A percentile compares a stretch with the other conserved stretches of the same genome.
phyloP scores from a whole-genome alignment of 805 yeast genomes.

The Candida ovalis region DNA sequence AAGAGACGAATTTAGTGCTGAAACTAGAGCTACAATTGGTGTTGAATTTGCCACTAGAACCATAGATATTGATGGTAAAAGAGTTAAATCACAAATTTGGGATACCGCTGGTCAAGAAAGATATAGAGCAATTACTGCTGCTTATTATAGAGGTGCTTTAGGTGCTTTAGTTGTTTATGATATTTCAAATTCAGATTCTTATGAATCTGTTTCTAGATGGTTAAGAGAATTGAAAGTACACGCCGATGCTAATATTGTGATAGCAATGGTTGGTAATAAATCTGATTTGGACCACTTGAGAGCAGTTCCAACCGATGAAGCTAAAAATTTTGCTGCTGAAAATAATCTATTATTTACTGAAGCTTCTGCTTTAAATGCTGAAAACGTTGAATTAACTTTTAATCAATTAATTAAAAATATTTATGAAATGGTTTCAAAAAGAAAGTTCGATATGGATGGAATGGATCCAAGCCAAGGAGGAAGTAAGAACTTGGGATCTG shows the following conservation, averaged over 20 bases:
- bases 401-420: constrained; percentile 89
- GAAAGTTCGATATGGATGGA: constrained; percentile 85
- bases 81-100: constrained; percentile 92
- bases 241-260: constrained; percentile 92
- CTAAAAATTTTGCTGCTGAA: constrained; percentile 89
- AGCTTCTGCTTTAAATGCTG: constrained; percentile 90
- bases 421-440: constrained; percentile 90
- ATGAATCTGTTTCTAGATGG: constrained; percentile 85
- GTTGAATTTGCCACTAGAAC: constrained; percentile 98
- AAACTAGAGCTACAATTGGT: constrained; percentile 92
- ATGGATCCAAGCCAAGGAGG: constrained; percentile 33
- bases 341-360: constrained; percentile 91
- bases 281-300: constrained; percentile 87
- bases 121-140: constrained; percentile 95
- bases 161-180: constrained; percentile 96
- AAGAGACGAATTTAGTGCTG: constrained; percentile 91
- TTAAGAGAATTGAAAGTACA: constrained; percentile 85
- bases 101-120: constrained; percentile 99
- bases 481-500: constrained; percentile 47
- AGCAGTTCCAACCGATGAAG: constrained; percentile 97
- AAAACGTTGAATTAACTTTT: constrained; percentile 93
- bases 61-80: constrained; percentile 77
- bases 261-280: constrained; percentile 90
- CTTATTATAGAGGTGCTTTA: constrained; percentile 96
- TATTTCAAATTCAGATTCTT: constrained; percentile 84